Evolutionary conservation across 305 asterid species (phyloP).

Genomic region (Fraxinus sp.): DNA sequence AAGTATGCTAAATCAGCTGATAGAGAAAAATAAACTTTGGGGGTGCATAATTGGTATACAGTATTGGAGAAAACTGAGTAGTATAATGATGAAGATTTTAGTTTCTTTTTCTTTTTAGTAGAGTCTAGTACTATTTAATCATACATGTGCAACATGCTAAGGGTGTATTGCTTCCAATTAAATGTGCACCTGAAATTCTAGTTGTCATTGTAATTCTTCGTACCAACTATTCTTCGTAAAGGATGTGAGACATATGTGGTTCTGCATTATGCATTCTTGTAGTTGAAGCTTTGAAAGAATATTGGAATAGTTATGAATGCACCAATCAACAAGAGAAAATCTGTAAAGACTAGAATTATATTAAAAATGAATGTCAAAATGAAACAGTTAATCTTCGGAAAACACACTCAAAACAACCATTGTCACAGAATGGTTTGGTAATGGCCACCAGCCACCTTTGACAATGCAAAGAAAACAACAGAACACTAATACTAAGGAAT

Average conservation of each 20-base stretch:
- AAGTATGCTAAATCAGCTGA: conserved; percentile 45
- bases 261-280: background rate
- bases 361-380: background rate
- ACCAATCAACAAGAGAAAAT: background rate
- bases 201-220: background rate
- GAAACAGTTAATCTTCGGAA: background rate
- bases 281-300: background rate
- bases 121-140: background rate
- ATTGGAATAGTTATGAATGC: background rate
- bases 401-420: background rate
- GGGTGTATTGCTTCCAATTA: background rate
- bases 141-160: background rate
- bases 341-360: background rate
- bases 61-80: conserved; percentile 11
- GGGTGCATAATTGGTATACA: background rate
- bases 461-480: background rate
- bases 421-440: background rate
- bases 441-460: background rate
- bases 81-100: background rate
- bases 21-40: conserved; percentile 16
- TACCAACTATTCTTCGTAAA: background rate
- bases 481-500: background rate
- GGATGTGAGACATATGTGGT: background rate
- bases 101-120: background rate
- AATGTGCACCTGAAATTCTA: conserved; percentile 2